These are phyloP conservation scores for Leptographium flavum DNA, from an alignment of 2,329 filamentous ascomycete genomes.

Conservation along the genomic window DNA sequence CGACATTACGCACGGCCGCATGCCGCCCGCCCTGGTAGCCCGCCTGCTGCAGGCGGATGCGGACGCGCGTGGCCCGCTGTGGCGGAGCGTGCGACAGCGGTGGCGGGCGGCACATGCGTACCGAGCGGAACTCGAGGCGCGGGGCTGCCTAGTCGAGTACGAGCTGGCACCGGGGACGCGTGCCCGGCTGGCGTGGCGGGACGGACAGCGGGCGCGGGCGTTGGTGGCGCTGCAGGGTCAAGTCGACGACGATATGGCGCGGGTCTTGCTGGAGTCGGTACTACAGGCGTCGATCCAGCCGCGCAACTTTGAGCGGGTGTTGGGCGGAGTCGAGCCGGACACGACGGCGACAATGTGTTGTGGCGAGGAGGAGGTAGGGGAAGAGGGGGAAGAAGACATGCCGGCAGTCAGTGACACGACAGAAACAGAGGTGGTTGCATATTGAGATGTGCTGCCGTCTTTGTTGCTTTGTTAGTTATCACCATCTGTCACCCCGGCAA, in stretches of 20 bases:
- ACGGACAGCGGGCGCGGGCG: background rate
- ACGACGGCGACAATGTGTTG: no score
- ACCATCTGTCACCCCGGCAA: no score
- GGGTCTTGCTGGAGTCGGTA: background rate
- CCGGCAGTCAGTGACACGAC: no score
- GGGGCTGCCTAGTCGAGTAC: background rate
- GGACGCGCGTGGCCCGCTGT: background rate
- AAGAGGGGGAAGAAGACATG: no score
- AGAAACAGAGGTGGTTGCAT: no score
- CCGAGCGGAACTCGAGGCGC: background rate
- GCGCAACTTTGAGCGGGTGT: background rate
- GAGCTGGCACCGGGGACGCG: background rate
- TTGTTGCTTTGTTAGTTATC: no score
- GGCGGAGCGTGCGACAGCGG: background rate
- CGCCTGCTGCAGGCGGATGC: background rate
- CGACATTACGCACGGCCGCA: background rate
- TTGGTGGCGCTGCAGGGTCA: background rate
- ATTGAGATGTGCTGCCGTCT: no score
- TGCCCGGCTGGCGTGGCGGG: background rate
- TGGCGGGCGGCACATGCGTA: background rate
- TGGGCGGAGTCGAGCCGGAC: background rate
- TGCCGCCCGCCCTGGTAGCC: background rate
- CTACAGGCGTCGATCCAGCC: slow-evolving; percentile 3
- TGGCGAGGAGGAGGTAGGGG: no score
- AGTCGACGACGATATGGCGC: background rate